Base-by-base conservation (phyloP, 2,329 filamentous ascomycete genomes). In the Davidsoniella virescens region DNA sequence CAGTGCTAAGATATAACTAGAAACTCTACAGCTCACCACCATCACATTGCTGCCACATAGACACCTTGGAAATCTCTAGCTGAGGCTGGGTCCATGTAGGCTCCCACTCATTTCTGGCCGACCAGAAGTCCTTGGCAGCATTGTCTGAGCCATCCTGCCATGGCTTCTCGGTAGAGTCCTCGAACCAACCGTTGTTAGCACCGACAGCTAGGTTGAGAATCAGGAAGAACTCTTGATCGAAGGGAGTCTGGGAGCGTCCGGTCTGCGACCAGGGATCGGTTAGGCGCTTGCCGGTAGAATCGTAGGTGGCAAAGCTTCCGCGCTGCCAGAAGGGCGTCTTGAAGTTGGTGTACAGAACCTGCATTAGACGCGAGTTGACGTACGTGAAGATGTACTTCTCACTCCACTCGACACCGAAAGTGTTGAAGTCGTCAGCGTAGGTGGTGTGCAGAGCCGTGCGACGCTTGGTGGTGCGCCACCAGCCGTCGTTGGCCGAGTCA, bases 301-400 rank as follows among this genome's bases (percentile, higher is more conserved):
- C 73, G 16, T 74, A 69, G 16, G 72, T 63, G 4, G 82, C 78
- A 61, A 88, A 88, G 47, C 71, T 65, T 25, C 84, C 83, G 44
- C 80, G 76, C 56, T 76, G 56, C 76, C 79, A 87, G 59, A 87
- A 73, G 8, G 76, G 71, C 57, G 75, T 61, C 57, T 81, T 68
- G 59, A 87, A 87, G 63, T 80, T 84, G 57, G 76, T 80, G 68
- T 87, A 93, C 54, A 87, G 72, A 47, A 90, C 84, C 62, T 90
- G 84, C 25, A 87, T 70, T 17, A 93, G 75, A 10, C 83, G 80
- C 43, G 76, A 82, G 70, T 92, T 82, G 67, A 93, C 73, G 62
- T 87, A 93, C 20, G 84, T 88, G 68, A 90, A 93, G 53, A 92
- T 68, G 63, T 93, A 92, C 64, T 88, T 90, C 58, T 90, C 75